Evolutionary conservation across 139 green algal genomes (phyloP), one percentile per base, ranked within the genome.

Genomic region (Coelastrella sp.): DNA sequence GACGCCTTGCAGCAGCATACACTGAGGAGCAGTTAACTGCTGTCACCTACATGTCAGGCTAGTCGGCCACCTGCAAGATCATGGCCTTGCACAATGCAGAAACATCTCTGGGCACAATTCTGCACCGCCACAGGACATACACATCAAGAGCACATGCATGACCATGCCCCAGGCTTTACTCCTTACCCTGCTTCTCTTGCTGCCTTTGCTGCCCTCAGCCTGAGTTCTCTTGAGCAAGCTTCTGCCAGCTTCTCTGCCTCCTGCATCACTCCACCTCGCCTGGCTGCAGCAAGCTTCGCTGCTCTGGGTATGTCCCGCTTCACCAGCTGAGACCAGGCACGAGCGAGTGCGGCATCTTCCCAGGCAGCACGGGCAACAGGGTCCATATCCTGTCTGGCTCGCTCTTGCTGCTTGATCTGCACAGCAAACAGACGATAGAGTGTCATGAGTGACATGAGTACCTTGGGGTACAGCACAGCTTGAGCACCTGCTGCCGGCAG

Each of bases 261-360:
- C 38, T 60, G 30, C 25, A 50, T 17, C 50, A 81, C 73, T 27
- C 50, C 73, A 23, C 37, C 75, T 38, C 74, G 86, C 51, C 59
- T 30, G 62, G 50, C 67, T 37, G 69, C 59, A 73, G 41, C 81
- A 43, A 59, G 23, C 41, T 73, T 84, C 32, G 77, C 74, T 38
- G 76, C 48, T 5, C 76, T 32, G 25, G 76, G 76, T 32, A 89
- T 48, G 34, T 89, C 85, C 32, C 63, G 37, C 76, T 66, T 74
- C 23, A 86, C 81, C 62, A 89, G 74, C 32, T 50, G 15, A 7
- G 6, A 11, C 85, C 85, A 89, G 17, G 60, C 51, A 21, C 75
- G 51, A 8, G 37, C 30, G 17, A 81, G 77, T 40, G 51, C 85
- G 38, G 71, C 75, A 50, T 87, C 85, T 41, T 89, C 71, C 25